Base-by-base conservation (phyloP, 1,284 basidiomycete genomes). In the Leucoagaricus sp. region DNA sequence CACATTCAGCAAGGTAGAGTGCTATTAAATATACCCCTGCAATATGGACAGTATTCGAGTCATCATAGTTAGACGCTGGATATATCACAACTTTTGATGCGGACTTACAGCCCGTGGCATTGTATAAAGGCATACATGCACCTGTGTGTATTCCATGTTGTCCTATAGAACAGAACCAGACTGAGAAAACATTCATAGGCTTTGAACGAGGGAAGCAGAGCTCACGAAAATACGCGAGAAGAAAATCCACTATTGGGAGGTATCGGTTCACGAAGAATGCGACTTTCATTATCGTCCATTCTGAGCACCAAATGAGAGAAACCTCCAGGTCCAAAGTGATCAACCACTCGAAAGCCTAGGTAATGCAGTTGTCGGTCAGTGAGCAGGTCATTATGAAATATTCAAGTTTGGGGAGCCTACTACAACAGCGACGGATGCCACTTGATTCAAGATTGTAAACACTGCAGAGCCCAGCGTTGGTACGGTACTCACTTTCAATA, bases 321-420 rank as follows among this genome's bases (percentile, higher is more conserved):
- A 58, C 41, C 28, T 58, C 57, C 12, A 55, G 40, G 9, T 58
- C 33, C 6, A 52, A 31, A n/a, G 53, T 55, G 4, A 54, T 17
- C n/a, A 50, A 12, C 41, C 42, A 58, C 12, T 58, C 57, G 23
- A 51, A 58, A 2, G 51, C 17, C 54, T 56, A 23, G n/a, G n/a
- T 44, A 4, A 44, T n/a, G n/a, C n/a, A n/a, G n/a, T n/a, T n/a
- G 36, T n/a, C 36, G 13, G 36, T 38, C 15, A 38, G 36, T 13
- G 15, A 38, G 15, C 4, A 33, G 31, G 31, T 33, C 7, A 12
- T 12, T 33, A 6, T 6, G 31, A 33, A 12, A 12, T 33, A 33
- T 33, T 33, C 31, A n/a, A n/a, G n/a, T n/a, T n/a, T n/a, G n/a
- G n/a, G n/a, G 31, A 7, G 31, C 31, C 12, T 33, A 33, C 31